Evolutionary conservation across 75 land plant genomes (phyloP).

Genomic region (Picea sitchensis): DNA sequence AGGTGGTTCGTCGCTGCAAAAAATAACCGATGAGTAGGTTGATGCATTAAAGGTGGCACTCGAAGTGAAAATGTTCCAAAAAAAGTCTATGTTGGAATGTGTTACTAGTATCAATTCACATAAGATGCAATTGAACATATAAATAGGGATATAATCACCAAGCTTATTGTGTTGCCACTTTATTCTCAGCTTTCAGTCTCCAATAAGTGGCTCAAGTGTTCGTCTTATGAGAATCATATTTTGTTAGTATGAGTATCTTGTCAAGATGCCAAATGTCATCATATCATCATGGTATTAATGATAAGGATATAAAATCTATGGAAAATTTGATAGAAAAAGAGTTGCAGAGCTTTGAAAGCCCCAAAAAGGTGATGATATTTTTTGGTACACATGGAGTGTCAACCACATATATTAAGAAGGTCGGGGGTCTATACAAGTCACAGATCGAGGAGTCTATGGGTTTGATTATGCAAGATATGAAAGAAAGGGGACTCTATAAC

Average conservation of each 20-base stretch:
- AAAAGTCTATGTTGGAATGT: conserved; percentile 85
- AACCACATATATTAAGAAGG: conserved; percentile 71
- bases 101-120: conserved; percentile 92
- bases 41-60: conserved; percentile 61
- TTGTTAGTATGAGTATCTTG: too few species aligned
- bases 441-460: conserved; percentile 87
- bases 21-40: conserved; percentile 86
- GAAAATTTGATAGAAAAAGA: too few species aligned
- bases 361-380: conserved; percentile 66
- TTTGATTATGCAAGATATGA: conserved; percentile 75
- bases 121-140: conserved; percentile 74
- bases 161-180: too few species aligned
- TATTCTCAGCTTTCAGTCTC: too few species aligned
- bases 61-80: conserved; percentile 43
- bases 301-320: too few species aligned
- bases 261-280: too few species aligned
- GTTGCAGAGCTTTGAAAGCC: too few species aligned
- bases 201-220: too few species aligned
- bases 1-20: conserved; percentile 85
- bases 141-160: too few species aligned
- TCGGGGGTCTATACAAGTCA: conserved; percentile 82
- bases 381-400: conserved; percentile 97
- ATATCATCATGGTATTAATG: too few species aligned
- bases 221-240: too few species aligned
- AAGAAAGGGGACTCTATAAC: conserved; percentile 55